Evolutionary conservation across 2,329 filamentous ascomycete genomes (phyloP), one percentile per base, ranked within the genome.

Genomic region (Ophioceras dolichostomum): DNA sequence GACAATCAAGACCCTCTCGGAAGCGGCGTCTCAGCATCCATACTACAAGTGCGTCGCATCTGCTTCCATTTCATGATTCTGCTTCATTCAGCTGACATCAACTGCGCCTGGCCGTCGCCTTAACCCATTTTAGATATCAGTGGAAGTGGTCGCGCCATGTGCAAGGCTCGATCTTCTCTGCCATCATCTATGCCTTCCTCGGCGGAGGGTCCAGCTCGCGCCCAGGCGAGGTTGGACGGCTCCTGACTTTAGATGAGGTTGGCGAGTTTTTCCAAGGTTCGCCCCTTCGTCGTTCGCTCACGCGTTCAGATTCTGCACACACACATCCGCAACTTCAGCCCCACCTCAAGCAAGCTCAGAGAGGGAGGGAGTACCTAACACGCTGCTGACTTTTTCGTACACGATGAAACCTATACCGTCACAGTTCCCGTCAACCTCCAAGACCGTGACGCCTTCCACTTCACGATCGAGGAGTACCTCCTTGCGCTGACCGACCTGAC

Each of bases 381-480:
- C 39, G 20, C 16, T 26, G 22, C 22, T 26, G 22, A 26, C 22
- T 12, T 7, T 26, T 12, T 26, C 22, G 22, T 8, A 26, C 14
- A n/a, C n/a, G n/a, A n/a, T n/a, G n/a, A n/a, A n/a, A n/a, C n/a
- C n/a, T n/a, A n/a, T n/a, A n/a, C n/a, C n/a, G n/a, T 41, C 13
- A 33, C 17, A 88, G 88, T 94, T 10, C 88, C 87, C 10, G 81
- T 91, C 44, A 95, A 95, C 55, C 71, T 94, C 51, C 94, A 94
- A 59, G 82, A 89, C 51, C 68, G 73, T 43, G 89, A 96, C 56
- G 75, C 78, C 36, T 98, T 98, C 70, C 91, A 98, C 58, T 69
- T 98, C 50, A 93, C 87, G 31, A 89, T 96, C 50, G 91, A 98
- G 61, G 91, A 98, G 61, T 98, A 98, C 59, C 78, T 98, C 18